Base-by-base conservation (phyloP, 331 rosid genomes). In the Cydonia oblonga region DNA sequence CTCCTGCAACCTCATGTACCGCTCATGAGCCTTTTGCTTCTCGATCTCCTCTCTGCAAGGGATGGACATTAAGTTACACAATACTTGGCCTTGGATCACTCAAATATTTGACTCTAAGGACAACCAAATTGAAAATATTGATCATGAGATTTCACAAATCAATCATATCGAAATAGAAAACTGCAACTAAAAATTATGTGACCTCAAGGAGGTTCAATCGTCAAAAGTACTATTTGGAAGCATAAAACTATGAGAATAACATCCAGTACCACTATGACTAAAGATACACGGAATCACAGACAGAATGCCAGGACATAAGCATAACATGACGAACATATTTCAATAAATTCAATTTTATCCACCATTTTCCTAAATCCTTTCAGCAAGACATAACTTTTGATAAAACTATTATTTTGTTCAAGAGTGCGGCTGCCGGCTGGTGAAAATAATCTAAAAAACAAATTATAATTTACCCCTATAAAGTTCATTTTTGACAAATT, bases 11-110 rank as follows among this genome's bases (percentile, higher is more conserved):
- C 79, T 84, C 88, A 87, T 87, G 75, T 77, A 84, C 60, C 88
- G 78, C 66, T 87, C 90, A 70, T 87, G 90, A 69, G 90, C 85
- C 57, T 84, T 87, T 80, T 87, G 90, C 72, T 84, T 87, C 83
- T 87, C 90, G 62, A 87, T 72, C 78, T 87, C 90, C 70, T 87
- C 90, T 63, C 90, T 87, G 81, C 66, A 66, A 57, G 69, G 75
- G 71, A 74, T 22, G 64, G 64, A 73, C 49, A 16, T 46, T 23
- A n/a, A 19, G 20, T 20, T 60, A 72, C 46, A 15, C 24, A 44
- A 28, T 40, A 60, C 1, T 5, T 33, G 7, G 20, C 18, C 59
- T 72, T 49, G 23, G 22, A 73, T 20, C 18, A 30, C 33, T 62
- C 33, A 15, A 14, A 29, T 5, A 23, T 30, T 46, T 42, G 42